A percentile compares a stretch with the other conserved stretches of the same genome.
Evolutionary conservation across 495 filamentous ascomycete species (phyloP).

Genomic region (Parathielavia appendiculata): DNA sequence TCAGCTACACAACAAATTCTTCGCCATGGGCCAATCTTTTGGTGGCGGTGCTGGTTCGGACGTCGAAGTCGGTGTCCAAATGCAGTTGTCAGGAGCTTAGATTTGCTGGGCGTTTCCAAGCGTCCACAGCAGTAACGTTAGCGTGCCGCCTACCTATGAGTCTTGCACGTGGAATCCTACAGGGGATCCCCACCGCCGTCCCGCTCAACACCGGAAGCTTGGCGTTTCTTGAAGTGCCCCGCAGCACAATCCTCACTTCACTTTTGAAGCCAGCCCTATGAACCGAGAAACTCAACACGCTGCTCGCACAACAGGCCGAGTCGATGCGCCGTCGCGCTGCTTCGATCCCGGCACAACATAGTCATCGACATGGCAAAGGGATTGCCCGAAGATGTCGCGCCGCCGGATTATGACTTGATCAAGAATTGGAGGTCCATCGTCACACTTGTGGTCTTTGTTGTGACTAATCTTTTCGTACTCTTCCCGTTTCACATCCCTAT

Average conservation of each 20-base stretch:
- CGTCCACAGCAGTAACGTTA: neutral
- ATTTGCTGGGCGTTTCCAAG: neutral
- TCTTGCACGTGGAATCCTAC: slow-evolving; percentile 5
- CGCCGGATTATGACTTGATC: slow-evolving; percentile 49
- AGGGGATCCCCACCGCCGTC: too few relatives aligned
- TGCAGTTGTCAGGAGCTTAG: neutral
- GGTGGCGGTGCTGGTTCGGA: neutral
- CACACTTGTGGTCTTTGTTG: slow-evolving; percentile 57
- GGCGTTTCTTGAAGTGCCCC: neutral
- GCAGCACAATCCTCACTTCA: neutral
- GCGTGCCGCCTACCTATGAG: neutral
- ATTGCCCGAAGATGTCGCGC: slow-evolving; percentile 12
- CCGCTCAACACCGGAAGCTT: neutral
- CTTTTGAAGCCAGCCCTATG: neutral
- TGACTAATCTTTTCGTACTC: slow-evolving; percentile 60
- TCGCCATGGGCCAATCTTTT: neutral
- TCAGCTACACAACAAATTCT: neutral
- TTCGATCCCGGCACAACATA: neutral
- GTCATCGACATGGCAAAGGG: slow-evolving; percentile 20
- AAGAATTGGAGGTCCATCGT: slow-evolving; percentile 57
- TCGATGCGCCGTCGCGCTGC: slow-evolving; percentile 2
- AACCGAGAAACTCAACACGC: neutral
- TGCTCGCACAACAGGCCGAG: neutral
- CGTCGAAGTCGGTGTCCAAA: slow-evolving; percentile 7
- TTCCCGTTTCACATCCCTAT: slow-evolving; percentile 59